Conservation (phyloP, 2,329 filamentous ascomycete genomes). For the Tolypocladium inflatum region DNA sequence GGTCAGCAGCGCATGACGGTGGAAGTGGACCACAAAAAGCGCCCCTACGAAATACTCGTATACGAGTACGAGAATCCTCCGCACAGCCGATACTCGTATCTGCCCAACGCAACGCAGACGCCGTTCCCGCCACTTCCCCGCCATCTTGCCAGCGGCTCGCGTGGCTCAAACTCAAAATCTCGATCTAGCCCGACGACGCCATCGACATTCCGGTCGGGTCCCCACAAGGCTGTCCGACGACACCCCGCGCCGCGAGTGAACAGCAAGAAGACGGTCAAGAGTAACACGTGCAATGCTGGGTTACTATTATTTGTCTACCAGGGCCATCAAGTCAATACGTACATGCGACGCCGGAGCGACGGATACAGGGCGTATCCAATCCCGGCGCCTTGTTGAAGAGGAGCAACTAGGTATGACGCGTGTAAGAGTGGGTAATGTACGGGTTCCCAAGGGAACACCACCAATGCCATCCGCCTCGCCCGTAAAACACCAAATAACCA, state of each 20-base stretch:
- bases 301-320: conserved; percentile 21
- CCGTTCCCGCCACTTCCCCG: neutral
- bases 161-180: neutral
- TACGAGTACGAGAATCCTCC: neutral
- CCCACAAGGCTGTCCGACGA: neutral
- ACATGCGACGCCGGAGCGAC: conserved; percentile 6
- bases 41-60: neutral
- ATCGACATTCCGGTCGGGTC: neutral
- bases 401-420: conserved; percentile 11
- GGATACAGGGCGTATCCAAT: conserved; percentile 8
- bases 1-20: neutral
- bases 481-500: conserved; percentile 11
- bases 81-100: neutral
- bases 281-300: conserved; percentile 17
- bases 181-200: neutral
- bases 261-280: neutral
- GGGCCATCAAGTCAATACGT: conserved; percentile 20
- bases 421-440: conserved; percentile 7
- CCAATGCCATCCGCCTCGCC: neutral
- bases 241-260: neutral
- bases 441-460: conserved; percentile 5
- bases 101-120: neutral
- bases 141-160: neutral
- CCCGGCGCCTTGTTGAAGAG: conserved; percentile 12
- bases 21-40: neutral